Base-by-base conservation (phyloP, 2,329 filamentous ascomycete genomes). In the Penicillium sumatraense region DNA sequence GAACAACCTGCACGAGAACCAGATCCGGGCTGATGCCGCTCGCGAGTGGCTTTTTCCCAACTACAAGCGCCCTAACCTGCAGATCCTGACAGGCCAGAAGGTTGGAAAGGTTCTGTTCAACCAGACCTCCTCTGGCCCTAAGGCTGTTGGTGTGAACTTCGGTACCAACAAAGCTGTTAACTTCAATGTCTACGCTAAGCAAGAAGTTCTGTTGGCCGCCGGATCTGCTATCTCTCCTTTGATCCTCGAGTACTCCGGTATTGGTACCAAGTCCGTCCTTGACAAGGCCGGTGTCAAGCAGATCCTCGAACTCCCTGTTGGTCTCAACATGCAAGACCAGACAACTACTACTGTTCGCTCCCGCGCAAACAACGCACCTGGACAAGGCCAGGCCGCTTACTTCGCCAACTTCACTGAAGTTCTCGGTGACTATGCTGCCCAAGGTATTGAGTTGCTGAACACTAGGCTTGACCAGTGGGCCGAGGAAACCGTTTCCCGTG, bases 261-360 rank as follows among this genome's bases (percentile, higher is more conserved):
- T 71, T 49, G 68, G 68, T 16, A 40, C 59, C 1, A 60, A 62
- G 40, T 41, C 53, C 5, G 47, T 64, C 1, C 59, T 67, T 2
- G 58, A 62, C 13, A 16, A 31, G 0, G 60, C 51, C 9, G 57
- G 60, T 3, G 50, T 68, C 35, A 27, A 57, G 3, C 65, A 67
- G 26, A 33, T 56, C 6, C 36, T 70, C 29, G 57, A 70, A 4
- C 58, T 71, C 2, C 67, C 68, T 1, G 67, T 71, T n/a, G 67
- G 68, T 33, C 44, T 65, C 14, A 71, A 71, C 26, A 51, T 69
- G 33, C 66, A 71, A 53, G 68, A 70, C 36, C 67, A 71, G 35
- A 71, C 67, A 16, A 66, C 63, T 10, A 65, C 65, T 4, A 58
- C 53, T 14, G 61, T 69, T 8, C 31, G 16, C 16, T 59, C 62